A percentile compares a stretch with the other conserved stretches of the same genome.
phyloP scores from a whole-genome alignment of 1,284 basidiomycete species.

The Salmacisia buchloeana region DNA sequence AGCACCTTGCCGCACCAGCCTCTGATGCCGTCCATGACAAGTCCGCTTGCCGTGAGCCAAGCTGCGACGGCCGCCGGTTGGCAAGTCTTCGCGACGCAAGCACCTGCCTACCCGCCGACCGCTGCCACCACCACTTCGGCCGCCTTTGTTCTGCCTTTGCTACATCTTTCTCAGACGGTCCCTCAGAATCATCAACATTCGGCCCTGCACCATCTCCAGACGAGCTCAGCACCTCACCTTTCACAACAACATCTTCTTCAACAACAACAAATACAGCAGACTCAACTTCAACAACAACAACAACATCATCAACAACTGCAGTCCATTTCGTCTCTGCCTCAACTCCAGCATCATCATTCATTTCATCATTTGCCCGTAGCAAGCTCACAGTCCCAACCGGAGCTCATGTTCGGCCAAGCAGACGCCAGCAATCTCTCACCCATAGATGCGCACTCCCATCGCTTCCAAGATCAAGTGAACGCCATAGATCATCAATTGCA shows the following conservation, averaged over 20 bases:
- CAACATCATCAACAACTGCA: background rate
- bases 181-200: background rate
- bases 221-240: too few species aligned
- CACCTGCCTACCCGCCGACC: background rate
- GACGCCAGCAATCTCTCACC: background rate
- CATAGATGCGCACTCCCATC: background rate
- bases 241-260: background rate
- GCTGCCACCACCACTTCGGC: background rate
- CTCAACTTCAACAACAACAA: background rate
- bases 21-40: background rate
- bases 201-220: too few species aligned
- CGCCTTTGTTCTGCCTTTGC: background rate
- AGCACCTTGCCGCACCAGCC: background rate
- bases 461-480: too few species aligned
- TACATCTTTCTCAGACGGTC: conserved; percentile 4
- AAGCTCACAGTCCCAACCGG: background rate
- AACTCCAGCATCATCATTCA: background rate
- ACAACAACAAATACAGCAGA: background rate
- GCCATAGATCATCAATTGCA: background rate
- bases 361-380: background rate
- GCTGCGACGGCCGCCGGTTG: background rate
- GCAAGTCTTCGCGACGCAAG: background rate
- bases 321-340: background rate
- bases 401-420: background rate
- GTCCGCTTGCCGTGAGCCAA: background rate